A percentile compares a stretch with the other conserved stretches of the same genome.
phyloP scores from a whole-genome alignment of 768 basidiomycete genomes.

The Lactifluus pinguis region DNA sequence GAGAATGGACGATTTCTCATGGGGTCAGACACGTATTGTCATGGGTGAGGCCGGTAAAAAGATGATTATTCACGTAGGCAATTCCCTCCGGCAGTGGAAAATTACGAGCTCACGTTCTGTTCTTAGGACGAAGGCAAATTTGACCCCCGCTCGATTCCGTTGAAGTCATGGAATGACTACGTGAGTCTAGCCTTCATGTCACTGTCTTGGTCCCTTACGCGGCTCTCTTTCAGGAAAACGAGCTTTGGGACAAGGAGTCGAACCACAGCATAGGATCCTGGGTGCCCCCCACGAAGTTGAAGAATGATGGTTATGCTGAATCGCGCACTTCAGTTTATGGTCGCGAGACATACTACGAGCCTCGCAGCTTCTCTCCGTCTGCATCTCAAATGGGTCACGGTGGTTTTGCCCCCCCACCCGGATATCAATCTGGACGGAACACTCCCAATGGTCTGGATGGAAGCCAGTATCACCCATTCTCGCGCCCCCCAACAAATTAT shows the following conservation, averaged over 20 bases:
- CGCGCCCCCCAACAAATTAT: constrained; percentile 68
- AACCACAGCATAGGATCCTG: constrained; percentile 93
- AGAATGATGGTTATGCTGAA: constrained; percentile 67
- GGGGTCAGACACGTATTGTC: constrained; percentile 90
- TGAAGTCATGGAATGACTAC: constrained; percentile 96
- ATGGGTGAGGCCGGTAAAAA: constrained; percentile 94
- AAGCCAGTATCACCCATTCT: constrained; percentile 46
- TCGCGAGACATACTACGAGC: constrained; percentile 81
- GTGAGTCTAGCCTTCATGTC: constrained; percentile 35
- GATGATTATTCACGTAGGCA: constrained; percentile 81
- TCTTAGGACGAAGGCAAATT: constrained; percentile 93
- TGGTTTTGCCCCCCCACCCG: constrained; percentile 42
- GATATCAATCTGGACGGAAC: constrained; percentile 70
- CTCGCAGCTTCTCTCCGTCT: constrained; percentile 46
- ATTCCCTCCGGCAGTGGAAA: neutral
- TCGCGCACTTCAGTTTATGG: constrained; percentile 79
- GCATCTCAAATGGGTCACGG: constrained; percentile 61
- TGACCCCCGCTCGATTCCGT: constrained; percentile 84
- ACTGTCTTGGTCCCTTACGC: neutral
- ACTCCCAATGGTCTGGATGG: constrained; percentile 44
- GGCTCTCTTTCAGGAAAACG: constrained; percentile 63
- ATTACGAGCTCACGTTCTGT: constrained; percentile 9
- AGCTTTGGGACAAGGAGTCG: constrained; percentile 95
- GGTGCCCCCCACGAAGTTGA: constrained; percentile 68
- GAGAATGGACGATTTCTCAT: constrained; percentile 97